Conservation (phyloP, 2,329 filamentous ascomycete species). For the Xylaria sp. region DNA sequence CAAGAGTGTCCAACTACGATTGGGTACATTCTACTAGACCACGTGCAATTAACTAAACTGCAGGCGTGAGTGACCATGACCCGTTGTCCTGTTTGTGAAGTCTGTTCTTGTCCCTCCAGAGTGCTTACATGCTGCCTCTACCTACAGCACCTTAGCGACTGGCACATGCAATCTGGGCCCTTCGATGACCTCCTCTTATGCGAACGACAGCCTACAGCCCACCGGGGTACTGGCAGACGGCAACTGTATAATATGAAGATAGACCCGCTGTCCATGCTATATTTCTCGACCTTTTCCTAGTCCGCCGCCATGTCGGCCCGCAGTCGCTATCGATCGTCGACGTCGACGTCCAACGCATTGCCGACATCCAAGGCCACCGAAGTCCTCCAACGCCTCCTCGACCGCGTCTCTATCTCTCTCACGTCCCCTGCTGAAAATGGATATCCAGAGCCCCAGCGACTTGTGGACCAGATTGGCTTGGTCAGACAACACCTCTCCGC, state of each 20-base stretch:
- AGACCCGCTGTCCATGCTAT: conserved; percentile 31
- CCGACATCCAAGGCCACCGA: conserved; percentile 70
- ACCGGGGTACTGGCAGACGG: conserved; percentile 45
- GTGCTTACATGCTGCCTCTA: not conserved
- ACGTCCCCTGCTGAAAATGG: conserved; percentile 50
- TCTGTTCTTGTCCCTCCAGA: not conserved
- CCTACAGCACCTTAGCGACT: not conserved
- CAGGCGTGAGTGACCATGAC: conserved; percentile 14
- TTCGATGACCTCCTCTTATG: conserved; percentile 46
- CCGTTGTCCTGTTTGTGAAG: not conserved
- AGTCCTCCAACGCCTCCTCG: conserved; percentile 66
- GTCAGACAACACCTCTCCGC: conserved; percentile 72
- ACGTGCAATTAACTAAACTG: not conserved
- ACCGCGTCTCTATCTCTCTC: conserved; percentile 56
- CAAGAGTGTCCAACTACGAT: not conserved
- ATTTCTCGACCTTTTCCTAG: conserved; percentile 34
- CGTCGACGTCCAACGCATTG: conserved; percentile 62
- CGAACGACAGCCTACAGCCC: conserved; percentile 47
- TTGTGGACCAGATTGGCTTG: conserved; percentile 69
- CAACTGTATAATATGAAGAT: conserved; percentile 46
- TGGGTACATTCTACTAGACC: not conserved
- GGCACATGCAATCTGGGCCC: conserved; percentile 19
- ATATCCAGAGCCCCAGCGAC: conserved; percentile 61
- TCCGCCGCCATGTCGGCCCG: conserved; percentile 61
- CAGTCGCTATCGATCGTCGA: conserved; percentile 72